Percentiles rank a stretch among this genome's conserved stretches.
Evolutionary conservation across 2,329 filamentous ascomycete genomes (phyloP).

Genomic region (Magnaporthiopsis rhizophila): DNA sequence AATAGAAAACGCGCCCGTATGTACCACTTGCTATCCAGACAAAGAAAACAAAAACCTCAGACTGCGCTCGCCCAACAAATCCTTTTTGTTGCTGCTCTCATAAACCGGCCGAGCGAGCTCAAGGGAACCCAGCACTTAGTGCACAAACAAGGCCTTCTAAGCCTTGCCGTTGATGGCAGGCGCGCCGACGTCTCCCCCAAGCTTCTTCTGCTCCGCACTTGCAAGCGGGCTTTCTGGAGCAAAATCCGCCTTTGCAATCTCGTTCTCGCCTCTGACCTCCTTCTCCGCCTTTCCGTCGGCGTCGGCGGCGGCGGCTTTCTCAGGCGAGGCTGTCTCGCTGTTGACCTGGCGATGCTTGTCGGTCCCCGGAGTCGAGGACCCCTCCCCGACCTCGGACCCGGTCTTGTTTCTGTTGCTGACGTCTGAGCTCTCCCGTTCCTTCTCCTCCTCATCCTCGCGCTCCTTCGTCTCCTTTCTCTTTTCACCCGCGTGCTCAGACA

Average conservation of each 20-base stretch:
- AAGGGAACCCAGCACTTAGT: neutral
- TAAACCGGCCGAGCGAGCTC: neutral
- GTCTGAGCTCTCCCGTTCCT: constrained; percentile 1
- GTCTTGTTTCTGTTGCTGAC: constrained; percentile 5
- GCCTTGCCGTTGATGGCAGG: neutral
- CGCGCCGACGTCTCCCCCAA: neutral
- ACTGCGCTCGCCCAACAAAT: neutral
- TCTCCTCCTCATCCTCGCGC: constrained; percentile 4
- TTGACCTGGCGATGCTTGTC: neutral
- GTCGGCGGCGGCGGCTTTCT: neutral
- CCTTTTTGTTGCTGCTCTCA: neutral
- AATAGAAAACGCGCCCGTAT: neutral
- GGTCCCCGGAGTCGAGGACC: neutral
- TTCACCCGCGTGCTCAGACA: constrained; percentile 1
- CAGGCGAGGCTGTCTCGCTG: neutral
- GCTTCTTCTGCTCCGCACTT: neutral
- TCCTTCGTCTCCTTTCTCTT: constrained; percentile 1
- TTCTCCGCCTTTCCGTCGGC: neutral
- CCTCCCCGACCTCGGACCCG: neutral
- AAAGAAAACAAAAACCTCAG: neutral
- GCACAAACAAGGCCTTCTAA: neutral
- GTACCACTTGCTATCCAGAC: neutral
- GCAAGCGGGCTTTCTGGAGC: neutral
- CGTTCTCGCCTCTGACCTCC: neutral
- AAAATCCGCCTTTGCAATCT: neutral